Evolutionary conservation across 352 stramenopile genomes (phyloP).

Genomic region (Phytophthora pluvialis): DNA sequence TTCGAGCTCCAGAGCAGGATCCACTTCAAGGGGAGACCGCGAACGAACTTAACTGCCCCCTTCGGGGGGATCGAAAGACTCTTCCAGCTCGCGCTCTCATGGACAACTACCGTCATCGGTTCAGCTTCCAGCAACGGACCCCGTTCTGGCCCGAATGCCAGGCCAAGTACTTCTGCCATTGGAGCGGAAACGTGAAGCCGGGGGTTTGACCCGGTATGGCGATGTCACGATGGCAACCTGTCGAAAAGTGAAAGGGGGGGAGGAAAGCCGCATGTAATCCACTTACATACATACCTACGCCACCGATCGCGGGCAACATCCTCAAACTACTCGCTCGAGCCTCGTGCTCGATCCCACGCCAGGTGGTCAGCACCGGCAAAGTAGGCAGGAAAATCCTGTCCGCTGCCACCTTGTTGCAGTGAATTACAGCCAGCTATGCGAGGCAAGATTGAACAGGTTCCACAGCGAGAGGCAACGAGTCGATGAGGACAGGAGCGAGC

Average conservation of each 20-base stretch:
- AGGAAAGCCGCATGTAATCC: no score
- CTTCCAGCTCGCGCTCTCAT: not conserved
- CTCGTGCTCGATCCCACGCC: not conserved
- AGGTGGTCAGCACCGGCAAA: not conserved
- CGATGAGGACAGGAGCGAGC: no score
- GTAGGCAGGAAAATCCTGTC: not conserved
- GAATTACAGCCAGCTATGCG: no score
- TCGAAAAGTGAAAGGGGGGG: not conserved
- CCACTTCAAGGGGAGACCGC: not conserved
- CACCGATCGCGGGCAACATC: no score
- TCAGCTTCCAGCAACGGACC: not conserved
- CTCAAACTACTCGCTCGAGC: not conserved
- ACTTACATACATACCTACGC: no score
- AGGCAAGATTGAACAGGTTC: no score
- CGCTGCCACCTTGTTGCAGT: no score
- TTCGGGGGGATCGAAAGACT: not conserved
- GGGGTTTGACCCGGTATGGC: no score
- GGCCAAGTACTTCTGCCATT: not conserved
- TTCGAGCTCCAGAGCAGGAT: no score
- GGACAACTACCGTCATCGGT: not conserved
- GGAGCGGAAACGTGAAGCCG: no score
- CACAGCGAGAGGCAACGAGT: no score
- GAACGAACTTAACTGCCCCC: conserved; percentile 22
- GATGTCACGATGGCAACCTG: not conserved
- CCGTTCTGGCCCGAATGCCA: conserved; percentile 6